These are phyloP conservation scores for Vitellaria paradoxa DNA, from an alignment of 179 eudicot genomes.

Conservation along the genomic window DNA sequence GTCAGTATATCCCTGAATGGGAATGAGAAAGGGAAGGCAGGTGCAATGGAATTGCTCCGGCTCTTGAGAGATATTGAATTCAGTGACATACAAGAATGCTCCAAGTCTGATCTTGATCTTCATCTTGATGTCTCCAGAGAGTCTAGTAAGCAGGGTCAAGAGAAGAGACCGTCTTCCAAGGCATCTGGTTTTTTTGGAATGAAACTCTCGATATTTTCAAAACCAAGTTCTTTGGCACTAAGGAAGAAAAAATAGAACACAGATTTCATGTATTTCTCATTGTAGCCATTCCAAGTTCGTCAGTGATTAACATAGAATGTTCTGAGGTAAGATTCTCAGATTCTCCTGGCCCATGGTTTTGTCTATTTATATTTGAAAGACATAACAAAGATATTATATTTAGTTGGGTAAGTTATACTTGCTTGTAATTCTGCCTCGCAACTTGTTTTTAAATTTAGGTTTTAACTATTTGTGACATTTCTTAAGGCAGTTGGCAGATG, in stretches of 20 bases:
- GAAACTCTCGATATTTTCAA: constrained; percentile 14
- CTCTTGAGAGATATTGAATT: constrained; percentile 34
- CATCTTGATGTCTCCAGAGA: not conserved
- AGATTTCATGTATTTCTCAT: not conserved
- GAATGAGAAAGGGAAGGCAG: constrained; percentile 52
- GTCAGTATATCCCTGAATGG: constrained; percentile 46
- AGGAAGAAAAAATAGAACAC: constrained; percentile 7
- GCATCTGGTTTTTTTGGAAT: constrained; percentile 27
- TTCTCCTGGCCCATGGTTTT: not conserved
- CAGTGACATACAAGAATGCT: constrained; percentile 18
- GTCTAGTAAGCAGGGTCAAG: constrained; percentile 10
- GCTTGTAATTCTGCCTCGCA: no score
- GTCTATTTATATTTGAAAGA: no score
- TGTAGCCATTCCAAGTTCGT: not conserved
- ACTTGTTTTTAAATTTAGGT: no score
- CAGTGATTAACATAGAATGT: not conserved
- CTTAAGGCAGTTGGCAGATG: no score
- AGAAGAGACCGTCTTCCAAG: constrained; percentile 29
- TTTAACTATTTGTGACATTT: no score
- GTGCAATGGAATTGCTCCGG: constrained; percentile 62
- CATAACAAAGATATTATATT: no score
- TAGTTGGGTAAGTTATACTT: no score
- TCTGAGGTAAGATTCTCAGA: not conserved
- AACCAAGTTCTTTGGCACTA: no score
- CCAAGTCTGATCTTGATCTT: constrained; percentile 13